Base-by-base conservation (phyloP, 1,139 yeast genomes). In the Geotrichum histeridarum region DNA sequence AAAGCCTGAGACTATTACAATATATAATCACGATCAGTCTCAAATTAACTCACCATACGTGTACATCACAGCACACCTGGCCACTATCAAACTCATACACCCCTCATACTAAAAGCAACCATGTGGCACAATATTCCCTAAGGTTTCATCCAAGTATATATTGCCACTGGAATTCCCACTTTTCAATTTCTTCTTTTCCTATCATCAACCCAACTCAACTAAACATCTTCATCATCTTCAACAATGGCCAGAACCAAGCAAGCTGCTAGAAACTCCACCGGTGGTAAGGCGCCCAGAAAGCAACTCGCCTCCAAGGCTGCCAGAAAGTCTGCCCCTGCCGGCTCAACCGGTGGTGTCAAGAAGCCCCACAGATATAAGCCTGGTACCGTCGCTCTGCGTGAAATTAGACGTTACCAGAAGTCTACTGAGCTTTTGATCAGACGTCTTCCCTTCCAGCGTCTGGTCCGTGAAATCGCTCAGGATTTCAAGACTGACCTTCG, bases 341-440 rank as follows among this genome's bases (percentile, higher is more conserved):
- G 70, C 55, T 93, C 95, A 80, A 81, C 96, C 63, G 97, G 97
- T 75, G 98, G 97, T 84, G 97, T 91, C 75, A 91, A 91, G 91
- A 91, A 91, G 83, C 97, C 97, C 67, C 98, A 91, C 89, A 89
- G 98, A 86, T 91, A 90, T 81, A 91, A 90, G 93, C 98, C 98
- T 76, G 98, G 98, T 90, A 91, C 97, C 73, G 97, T 91, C 72
- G 98, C 98, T 70, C 86, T 91, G 74, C 91, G 97, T 86, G 98
- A 91, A 82, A 91, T 91, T 73, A 89, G 97, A 86, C 89, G 97
- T 81, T 91, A 91, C 84, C 97, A 91, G 81, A 91, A 91, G 79
- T 87, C 96, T 63, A 91, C 97, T 71, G 98, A 91, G 78, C 81
- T 91, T 60, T 83, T 91, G 75, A 90, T 91, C 78, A 89, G 98